A percentile compares a stretch with the other conserved stretches of the same genome.
These are phyloP conservation scores for Penicillium cataractarum DNA, from an alignment of 495 filamentous ascomycete species.

Conservation along the genomic window DNA sequence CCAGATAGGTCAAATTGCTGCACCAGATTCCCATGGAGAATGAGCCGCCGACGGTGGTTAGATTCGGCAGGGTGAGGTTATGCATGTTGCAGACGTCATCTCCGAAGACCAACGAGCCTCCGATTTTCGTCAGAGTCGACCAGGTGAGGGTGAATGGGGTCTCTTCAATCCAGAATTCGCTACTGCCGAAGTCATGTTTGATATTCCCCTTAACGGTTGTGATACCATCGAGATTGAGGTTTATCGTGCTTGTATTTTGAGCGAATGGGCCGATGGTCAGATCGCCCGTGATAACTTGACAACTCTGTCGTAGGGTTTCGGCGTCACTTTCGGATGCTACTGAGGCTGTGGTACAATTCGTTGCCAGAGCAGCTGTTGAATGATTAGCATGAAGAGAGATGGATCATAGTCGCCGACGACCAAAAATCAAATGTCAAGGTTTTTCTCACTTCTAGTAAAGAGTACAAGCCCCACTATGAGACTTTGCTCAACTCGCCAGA, in stretches of 20 bases:
- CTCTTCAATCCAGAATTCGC: not conserved
- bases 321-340: slow-evolving; percentile 1
- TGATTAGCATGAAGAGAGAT: not conserved
- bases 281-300: not conserved
- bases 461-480: not conserved
- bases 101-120: slow-evolving; percentile 2
- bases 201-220: not conserved
- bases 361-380: not conserved
- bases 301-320: not conserved
- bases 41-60: not conserved
- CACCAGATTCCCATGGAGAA: not conserved
- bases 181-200: not conserved
- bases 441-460: not conserved
- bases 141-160: slow-evolving; percentile 10
- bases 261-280: not conserved
- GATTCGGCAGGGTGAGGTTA: slow-evolving; percentile 10
- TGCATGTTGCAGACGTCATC: not conserved
- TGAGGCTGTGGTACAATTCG: not conserved
- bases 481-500: not conserved
- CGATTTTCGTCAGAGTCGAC: not conserved
- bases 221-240: slow-evolving; percentile 11
- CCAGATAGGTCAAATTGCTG: slow-evolving; percentile 4
- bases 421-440: not conserved
- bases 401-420: not conserved
- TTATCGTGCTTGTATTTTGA: not conserved